Evolutionary conservation across 192 early-diverging fungal genomes (phyloP), one percentile per base, ranked within the genome.

Genomic region (Lunasporangiospora selenospora): DNA sequence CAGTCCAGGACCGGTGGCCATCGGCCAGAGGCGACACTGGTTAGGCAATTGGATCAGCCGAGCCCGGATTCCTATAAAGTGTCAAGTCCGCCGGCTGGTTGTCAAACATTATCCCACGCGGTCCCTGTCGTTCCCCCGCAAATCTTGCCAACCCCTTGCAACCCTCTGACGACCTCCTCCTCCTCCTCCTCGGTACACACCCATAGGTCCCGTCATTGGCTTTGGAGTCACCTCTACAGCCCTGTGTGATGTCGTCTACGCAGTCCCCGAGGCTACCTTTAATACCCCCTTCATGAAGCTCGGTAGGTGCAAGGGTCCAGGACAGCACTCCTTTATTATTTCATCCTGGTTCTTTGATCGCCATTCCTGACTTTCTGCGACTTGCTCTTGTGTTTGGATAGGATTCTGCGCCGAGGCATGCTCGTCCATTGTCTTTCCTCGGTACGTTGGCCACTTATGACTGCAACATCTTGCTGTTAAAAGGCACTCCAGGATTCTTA

Each of bases 281-380:
- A 80, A 75, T 18, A 90, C 88, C 11, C 91, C 91, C 16, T 92
- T 92, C 67, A 89, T 90, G 75, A 80, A 89, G 49, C 77, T 90
- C 32, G 88, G 80, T 80, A 70, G 50, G 32, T 62, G n/a, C n/a
- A n/a, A n/a, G n/a, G n/a, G n/a, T n/a, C n/a, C n/a, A n/a, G n/a
- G n/a, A n/a, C n/a, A n/a, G n/a, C n/a, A n/a, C n/a, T n/a, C n/a
- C n/a, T n/a, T n/a, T n/a, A n/a, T n/a, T n/a, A n/a, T n/a, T n/a
- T n/a, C n/a, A n/a, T n/a, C n/a, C n/a, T n/a, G n/a, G n/a, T n/a
- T n/a, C n/a, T n/a, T n/a, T n/a, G n/a, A n/a, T n/a, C n/a, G n/a
- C n/a, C n/a, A n/a, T n/a, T n/a, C n/a, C n/a, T n/a, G n/a, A n/a
- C n/a, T n/a, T n/a, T n/a, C n/a, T n/a, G n/a, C n/a, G n/a, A n/a